Conservation (phyloP, 441 rosid genomes). For the Erodium texanum region DNA sequence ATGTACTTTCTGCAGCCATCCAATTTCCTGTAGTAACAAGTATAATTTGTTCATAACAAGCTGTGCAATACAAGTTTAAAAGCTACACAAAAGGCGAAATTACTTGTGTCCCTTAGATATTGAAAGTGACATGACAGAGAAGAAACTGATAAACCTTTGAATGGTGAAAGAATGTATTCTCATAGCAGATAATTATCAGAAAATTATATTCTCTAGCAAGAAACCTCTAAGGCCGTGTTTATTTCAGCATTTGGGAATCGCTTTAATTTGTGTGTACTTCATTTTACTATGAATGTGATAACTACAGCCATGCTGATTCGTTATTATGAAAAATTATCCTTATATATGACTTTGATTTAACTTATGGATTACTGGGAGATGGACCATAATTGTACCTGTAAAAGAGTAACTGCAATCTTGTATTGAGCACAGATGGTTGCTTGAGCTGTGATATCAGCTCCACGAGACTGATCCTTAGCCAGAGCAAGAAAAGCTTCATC, state of each 20-base stretch:
- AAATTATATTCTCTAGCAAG: no score
- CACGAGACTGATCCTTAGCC: constrained; percentile 93
- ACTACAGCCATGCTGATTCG: no score
- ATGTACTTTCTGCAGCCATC: constrained; percentile 75
- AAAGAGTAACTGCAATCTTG: constrained; percentile 89
- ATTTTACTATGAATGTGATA: no score
- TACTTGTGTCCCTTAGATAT: no score
- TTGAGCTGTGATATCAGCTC: constrained; percentile 93
- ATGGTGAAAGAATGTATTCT: not conserved
- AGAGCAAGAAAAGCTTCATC: constrained; percentile 95
- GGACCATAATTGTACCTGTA: constrained; percentile 43
- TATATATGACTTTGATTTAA: not conserved
- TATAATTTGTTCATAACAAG: not conserved
- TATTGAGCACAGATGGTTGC: constrained; percentile 96
- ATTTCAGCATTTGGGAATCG: no score
- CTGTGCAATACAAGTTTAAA: no score
- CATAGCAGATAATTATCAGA: not conserved
- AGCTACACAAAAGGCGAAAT: no score
- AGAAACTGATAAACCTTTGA: no score
- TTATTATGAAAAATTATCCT: not conserved
- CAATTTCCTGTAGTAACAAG: constrained; percentile 59
- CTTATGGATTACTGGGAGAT: constrained; percentile 3
- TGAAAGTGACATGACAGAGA: no score
- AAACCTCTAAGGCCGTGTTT: no score
- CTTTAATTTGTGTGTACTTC: no score